Evolutionary conservation across 768 basidiomycete species (phyloP), one percentile per base, ranked within the genome.

Genomic region (Omphalotus guepiniiformis): DNA sequence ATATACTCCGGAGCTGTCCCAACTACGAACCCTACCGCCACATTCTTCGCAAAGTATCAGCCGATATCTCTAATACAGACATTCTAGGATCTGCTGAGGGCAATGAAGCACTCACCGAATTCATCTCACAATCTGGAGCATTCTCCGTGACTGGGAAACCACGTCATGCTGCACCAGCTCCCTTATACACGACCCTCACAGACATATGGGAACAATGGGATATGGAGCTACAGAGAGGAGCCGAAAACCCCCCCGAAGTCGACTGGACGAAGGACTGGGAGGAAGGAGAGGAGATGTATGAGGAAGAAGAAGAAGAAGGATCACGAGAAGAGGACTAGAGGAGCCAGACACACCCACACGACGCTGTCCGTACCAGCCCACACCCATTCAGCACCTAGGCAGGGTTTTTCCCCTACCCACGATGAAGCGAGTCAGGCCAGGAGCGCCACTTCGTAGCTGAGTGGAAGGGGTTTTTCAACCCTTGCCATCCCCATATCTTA

Each of bases 61-160:
- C 5, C 4, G 58, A 16, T 36, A 43, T 25, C 35, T 60, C 4
- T 39, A 48, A 32, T 4, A 5, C 12, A 15, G 55, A 54, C 8
- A 52, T 63, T n/a, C 54, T 63, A 1, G 60, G 59, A 12, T 57
- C 57, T 1, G 28, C 35, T 9, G 21, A 54, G 13, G 63, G 63
- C 6, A 52, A 61, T 0, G 39, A 39, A n/a, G 60, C 58, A 2
- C 55, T 63, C 6, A 30, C 30, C 4, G 23, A 52, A 11, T 63
- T 60, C 51, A 21, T 61, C 15, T 16, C 40, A 6, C 43, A 44
- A 13, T 34, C 56, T 12, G 57, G 56, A 0, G 55, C 58, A 1
- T 62, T 59, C 52, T 54, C 58, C 6, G 12, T 32, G 26, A 50
- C 53, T 3, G 50, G 51, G 18, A 49, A 4, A 2, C 5, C 6